Base-by-base conservation (phyloP, 768 basidiomycete species). In the Boletus sensibilis region DNA sequence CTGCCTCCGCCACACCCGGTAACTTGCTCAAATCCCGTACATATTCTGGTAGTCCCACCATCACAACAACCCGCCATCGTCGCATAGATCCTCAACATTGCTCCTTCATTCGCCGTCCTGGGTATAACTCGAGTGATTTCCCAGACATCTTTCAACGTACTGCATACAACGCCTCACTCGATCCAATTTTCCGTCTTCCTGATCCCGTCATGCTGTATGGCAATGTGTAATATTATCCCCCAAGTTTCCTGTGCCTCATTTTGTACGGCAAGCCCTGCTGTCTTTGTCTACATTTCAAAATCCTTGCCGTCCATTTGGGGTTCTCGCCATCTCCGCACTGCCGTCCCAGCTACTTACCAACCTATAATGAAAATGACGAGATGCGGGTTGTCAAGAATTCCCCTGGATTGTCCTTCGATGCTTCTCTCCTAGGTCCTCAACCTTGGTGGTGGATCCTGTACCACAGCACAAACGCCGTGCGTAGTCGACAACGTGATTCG, bases 361-460 rank as follows among this genome's bases (percentile, higher is more conserved):
- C 55, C 34, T 43, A 61, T 58, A 61, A 68, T 66, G 66, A 68
- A 50, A 64, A 56, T 67, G 43, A 68, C 66, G 66, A 63, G 63
- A 68, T 51, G 16, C 49, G 52, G 63, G 13, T 34, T 47, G 54
- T 46, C 37, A 53, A 54, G n/a, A 56, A 51, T 44, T 54, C 42
- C 44, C 61, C 66, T 64, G 55, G 59, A 64, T 67, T 47, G 64
- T 46, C 61, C 55, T 58, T 63, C 55, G 8, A 20, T 39, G 29
- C 67, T 67, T 69, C 62, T 58, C 45, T 69, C 62, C 65, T 64
- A 67, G 63, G 42, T 62, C 64, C 39, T 57, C 18, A 38, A 18
- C 11, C 42, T 38, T 5, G n/a, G 1, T 41, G 59, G 64, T 69
- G 66, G 67, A 67, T 68, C 66, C 67, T 61, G 42, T 64, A 47